phyloP scores from a whole-genome alignment of 1,139 yeast species.

The Candida sp. region DNA sequence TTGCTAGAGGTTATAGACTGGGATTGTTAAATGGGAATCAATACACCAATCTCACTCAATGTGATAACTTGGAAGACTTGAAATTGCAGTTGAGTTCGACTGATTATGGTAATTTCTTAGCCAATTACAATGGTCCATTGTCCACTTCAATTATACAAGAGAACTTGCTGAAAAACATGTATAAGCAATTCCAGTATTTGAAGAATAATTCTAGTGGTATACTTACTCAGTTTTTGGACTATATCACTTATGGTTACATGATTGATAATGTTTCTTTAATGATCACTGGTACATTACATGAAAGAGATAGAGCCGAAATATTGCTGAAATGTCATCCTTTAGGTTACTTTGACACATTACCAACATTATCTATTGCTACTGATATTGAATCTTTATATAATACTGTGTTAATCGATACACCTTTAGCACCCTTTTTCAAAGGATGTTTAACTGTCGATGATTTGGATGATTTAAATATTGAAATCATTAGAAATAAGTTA shows the following conservation, averaged over 20 bases:
- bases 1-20: slow-evolving; percentile 90
- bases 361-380: slow-evolving; percentile 91
- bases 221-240: slow-evolving; percentile 80
- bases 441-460: slow-evolving; percentile 92
- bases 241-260: slow-evolving; percentile 94
- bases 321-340: slow-evolving; percentile 90
- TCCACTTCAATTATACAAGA: slow-evolving; percentile 84
- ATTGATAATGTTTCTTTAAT: slow-evolving; percentile 94
- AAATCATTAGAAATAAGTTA: slow-evolving; percentile 85
- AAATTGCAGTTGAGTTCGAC: slow-evolving; percentile 93
- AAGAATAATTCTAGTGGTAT: slow-evolving; percentile 82
- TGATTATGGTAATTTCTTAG: slow-evolving; percentile 88
- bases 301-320: slow-evolving; percentile 85
- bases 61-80: slow-evolving; percentile 91
- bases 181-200: slow-evolving; percentile 81
- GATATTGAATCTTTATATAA: slow-evolving; percentile 90
- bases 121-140: slow-evolving; percentile 78
- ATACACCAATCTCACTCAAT: slow-evolving; percentile 90
- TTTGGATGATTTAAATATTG: slow-evolving; percentile 93
- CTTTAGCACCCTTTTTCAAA: slow-evolving; percentile 94
- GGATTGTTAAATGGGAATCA: slow-evolving; percentile 77
- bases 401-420: slow-evolving; percentile 96
- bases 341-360: slow-evolving; percentile 98
- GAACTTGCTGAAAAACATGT: slow-evolving; percentile 69
- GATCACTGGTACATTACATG: slow-evolving; percentile 97